Base-by-base conservation (phyloP, 2,329 filamentous ascomycete genomes). In the Aspergillus bombycis region DNA sequence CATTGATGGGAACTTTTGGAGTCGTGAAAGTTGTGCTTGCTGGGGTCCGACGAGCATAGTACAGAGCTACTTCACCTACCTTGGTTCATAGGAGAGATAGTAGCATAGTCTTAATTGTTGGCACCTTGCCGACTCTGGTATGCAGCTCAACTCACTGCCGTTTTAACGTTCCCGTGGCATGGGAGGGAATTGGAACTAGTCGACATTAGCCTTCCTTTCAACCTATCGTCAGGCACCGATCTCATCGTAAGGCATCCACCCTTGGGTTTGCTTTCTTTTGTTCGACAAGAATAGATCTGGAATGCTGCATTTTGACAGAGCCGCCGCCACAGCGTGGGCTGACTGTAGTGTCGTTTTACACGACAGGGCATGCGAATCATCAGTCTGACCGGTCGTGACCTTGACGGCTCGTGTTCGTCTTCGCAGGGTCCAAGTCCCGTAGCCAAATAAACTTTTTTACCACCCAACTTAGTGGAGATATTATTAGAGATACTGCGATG, bases 261-360 rank as follows among this genome's bases (percentile, higher is more conserved):
- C 10, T n/a, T 28, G 14, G 3, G n/a, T 30, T 32, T 32, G 21
- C 5, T 28, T 28, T 48, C 4, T 14, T 48, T 23, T 32, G 14
- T n/a, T n/a, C 28, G 28, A 32, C 28, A 34, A 52, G 21, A 52
- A 52, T 52, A 32, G 48, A n/a, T 34, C 48, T 30, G 7, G 46
- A 26, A 50, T 50, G 26, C 46, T 52, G 48, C 48, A 11, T 32
- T 9, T 21, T n/a, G 28, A 32, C 28, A 52, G 58, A 58, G 52
- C 59, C 62, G 61, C 61, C 57, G 65, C 65, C 64, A 66, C 65
- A 61, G 55, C 58, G 55, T 53, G 61, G 63, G 28, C 28, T 43
- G 60, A 55, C 63, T 48, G 38, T 58, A 38, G 60, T 62, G 59
- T 46, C 53, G 60, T 56, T 43, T 61, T 34, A 41, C 34, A 56